These are phyloP conservation scores for Rubia yunnanensis DNA, from an alignment of 257 asterid species.

Conservation along the genomic window DNA sequence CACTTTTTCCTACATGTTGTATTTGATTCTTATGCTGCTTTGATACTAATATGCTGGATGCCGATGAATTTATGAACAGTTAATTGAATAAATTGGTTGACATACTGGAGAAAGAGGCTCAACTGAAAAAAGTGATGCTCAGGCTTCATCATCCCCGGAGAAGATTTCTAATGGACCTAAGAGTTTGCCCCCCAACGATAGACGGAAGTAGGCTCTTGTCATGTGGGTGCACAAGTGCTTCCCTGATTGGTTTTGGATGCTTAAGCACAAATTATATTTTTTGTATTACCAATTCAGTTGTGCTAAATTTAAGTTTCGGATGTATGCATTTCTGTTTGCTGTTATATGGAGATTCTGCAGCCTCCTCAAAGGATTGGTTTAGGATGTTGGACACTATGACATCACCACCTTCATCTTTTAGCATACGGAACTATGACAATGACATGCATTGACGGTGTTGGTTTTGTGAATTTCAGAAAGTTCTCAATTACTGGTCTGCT, in stretches of 20 bases:
- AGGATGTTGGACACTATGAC: slow-evolving; percentile 85
- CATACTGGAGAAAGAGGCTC: slow-evolving; percentile 75
- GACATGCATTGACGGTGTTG: background rate
- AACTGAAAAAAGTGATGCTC: slow-evolving; percentile 51
- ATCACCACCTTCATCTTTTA: slow-evolving; percentile 42
- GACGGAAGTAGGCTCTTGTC: slow-evolving; percentile 50
- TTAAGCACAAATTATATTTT: no score
- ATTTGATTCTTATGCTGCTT: background rate
- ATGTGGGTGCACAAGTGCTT: slow-evolving; percentile 94
- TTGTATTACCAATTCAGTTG: background rate
- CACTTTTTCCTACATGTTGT: background rate
- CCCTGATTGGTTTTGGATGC: no score
- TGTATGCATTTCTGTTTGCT: no score
- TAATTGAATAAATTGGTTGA: slow-evolving; percentile 82
- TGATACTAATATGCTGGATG: slow-evolving; percentile 41
- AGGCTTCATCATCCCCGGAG: slow-evolving; percentile 37
- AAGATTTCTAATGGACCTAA: slow-evolving; percentile 60
- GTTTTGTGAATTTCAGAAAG: slow-evolving; percentile 53
- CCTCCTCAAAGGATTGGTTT: slow-evolving; percentile 88
- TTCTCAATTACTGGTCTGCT: slow-evolving; percentile 89
- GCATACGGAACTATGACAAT: background rate
- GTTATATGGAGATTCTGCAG: slow-evolving; percentile 87
- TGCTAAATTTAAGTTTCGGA: background rate
- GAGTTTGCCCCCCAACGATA: slow-evolving; percentile 35
- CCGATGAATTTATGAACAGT: slow-evolving; percentile 83